phyloP scores from a whole-genome alignment of 2,329 filamentous ascomycete species.

The Samsoniella hepiali region DNA sequence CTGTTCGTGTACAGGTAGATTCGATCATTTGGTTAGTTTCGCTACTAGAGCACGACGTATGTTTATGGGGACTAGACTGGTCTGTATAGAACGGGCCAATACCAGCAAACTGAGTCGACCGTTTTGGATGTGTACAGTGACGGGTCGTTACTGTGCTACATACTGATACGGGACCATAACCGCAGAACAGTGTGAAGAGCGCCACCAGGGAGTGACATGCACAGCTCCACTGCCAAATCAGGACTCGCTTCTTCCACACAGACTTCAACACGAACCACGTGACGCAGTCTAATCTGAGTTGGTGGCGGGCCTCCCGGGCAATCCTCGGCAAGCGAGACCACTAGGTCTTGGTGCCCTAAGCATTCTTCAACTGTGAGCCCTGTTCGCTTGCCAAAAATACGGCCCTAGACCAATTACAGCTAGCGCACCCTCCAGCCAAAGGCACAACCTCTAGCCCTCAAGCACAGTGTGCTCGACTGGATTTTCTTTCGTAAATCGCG shows the following conservation, averaged over 20 bases:
- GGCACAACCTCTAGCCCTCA: slow-evolving; percentile 38
- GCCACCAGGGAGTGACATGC: slow-evolving; percentile 8
- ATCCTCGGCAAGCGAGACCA: slow-evolving; percentile 27
- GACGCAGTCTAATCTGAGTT: background rate
- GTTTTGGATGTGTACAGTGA: slow-evolving; percentile 4
- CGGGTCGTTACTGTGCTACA: too few species aligned
- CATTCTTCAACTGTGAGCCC: slow-evolving; percentile 29
- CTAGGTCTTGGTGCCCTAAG: slow-evolving; percentile 44
- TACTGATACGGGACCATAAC: background rate
- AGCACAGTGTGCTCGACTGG: slow-evolving; percentile 31
- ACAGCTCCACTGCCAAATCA: background rate
- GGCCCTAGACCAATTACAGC: slow-evolving; percentile 30
- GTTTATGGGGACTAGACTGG: background rate
- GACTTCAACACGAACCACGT: background rate
- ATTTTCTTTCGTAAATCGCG: slow-evolving; percentile 41
- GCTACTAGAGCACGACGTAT: background rate
- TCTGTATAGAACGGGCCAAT: background rate
- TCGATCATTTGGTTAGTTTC: background rate
- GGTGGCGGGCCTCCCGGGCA: slow-evolving; percentile 24
- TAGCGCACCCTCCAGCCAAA: slow-evolving; percentile 32
- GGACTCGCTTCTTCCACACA: background rate
- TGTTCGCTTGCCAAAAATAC: slow-evolving; percentile 35
- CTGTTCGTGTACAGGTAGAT: slow-evolving; percentile 2
- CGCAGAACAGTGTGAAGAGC: background rate
- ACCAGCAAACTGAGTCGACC: background rate